Evolutionary conservation across 768 basidiomycete genomes (phyloP).

Genomic region (Amanita molliuscula): DNA sequence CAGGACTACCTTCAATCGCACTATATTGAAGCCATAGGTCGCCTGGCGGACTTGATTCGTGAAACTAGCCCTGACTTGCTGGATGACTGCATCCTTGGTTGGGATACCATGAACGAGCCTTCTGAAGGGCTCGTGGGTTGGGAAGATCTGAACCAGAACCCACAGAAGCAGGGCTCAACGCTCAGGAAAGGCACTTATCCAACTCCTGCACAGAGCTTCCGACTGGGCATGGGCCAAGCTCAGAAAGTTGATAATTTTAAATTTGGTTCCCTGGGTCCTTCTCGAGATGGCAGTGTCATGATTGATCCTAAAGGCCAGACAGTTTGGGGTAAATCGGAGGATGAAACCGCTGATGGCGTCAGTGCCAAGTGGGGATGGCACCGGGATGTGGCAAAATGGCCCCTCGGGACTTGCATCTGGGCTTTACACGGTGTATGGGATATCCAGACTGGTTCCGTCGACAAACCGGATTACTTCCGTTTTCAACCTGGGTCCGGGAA

Average conservation of each 20-base stretch:
- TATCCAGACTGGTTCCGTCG: conserved; percentile 49
- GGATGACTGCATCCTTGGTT: conserved; percentile 87
- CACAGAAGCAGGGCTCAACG: conserved; percentile 55
- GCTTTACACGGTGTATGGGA: conserved; percentile 90
- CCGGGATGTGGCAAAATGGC: conserved; percentile 53
- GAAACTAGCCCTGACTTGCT: conserved; percentile 60
- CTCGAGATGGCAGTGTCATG: conserved; percentile 58
- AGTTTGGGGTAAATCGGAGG: conserved; percentile 32
- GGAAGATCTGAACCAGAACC: conserved; percentile 55
- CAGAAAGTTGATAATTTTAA: conserved; percentile 77
- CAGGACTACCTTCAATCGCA: conserved; percentile 81
- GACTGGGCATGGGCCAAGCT: conserved; percentile 80
- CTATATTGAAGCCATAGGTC: conserved; percentile 65
- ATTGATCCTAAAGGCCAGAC: conserved; percentile 78
- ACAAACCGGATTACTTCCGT: conserved; percentile 71
- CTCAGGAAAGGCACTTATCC: conserved; percentile 85
- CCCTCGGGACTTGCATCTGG: conserved; percentile 76
- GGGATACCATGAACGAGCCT: conserved; percentile 97
- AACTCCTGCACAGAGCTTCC: conserved; percentile 73
- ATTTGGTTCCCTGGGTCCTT: conserved; percentile 74
- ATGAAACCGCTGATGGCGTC: conserved; percentile 32
- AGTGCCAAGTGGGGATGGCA: conserved; percentile 78
- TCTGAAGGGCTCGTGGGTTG: conserved; percentile 70
- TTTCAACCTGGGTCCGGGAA: conserved; percentile 28
- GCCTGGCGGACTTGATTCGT: conserved; percentile 64